Base-by-base conservation (phyloP, 345 rosid genomes). In the Brassica juncea region DNA sequence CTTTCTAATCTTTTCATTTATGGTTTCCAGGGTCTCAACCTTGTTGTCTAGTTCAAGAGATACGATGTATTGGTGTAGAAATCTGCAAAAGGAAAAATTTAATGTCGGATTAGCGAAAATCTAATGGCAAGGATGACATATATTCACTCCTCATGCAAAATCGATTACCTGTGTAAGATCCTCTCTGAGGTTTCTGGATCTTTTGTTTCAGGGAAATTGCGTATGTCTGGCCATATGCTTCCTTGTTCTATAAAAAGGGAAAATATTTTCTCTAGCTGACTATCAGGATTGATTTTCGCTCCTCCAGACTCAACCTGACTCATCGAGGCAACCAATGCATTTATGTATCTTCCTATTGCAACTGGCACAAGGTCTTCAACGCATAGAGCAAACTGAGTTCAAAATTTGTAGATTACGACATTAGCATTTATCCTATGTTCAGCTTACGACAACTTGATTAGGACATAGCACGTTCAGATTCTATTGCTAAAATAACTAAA, bases 161-260 rank as follows among this genome's bases (percentile, higher is more conserved):
- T 14, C 37, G 71, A 67, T 80, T 89, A 93, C 99, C 96, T 89
- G 78, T 90, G 91, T 88, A 95, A 82, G 80, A 82, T 88, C 85
- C 82, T 86, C 79, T 95, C 99, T 52, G 97, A 88, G 62, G 85
- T 80, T 82, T 87, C 91, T 61, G 89, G 77, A 80, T 88, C 87
- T 75, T 72, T 87, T 73, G 84, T 85, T 87, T 93, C 98, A 63
- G 93, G 88, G 76, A 84, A 84, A 83, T 81, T 84, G 85, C 93
- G 86, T 65, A 93, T 83, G 77, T 93, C 98, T 9, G 98, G 94
- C 98, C 97, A 95, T 62, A 91, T 71, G 84, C 80, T 88, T 70
- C 99, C 99, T 73, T 95, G 99, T 77, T 95, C 99, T 87, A 91
- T 85, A 81, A 95, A 95, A 72, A 95, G 84, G 39, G 88, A 80